Conservation (phyloP, 2,329 filamentous ascomycete genomes). For the Lecanicillium sp. region DNA sequence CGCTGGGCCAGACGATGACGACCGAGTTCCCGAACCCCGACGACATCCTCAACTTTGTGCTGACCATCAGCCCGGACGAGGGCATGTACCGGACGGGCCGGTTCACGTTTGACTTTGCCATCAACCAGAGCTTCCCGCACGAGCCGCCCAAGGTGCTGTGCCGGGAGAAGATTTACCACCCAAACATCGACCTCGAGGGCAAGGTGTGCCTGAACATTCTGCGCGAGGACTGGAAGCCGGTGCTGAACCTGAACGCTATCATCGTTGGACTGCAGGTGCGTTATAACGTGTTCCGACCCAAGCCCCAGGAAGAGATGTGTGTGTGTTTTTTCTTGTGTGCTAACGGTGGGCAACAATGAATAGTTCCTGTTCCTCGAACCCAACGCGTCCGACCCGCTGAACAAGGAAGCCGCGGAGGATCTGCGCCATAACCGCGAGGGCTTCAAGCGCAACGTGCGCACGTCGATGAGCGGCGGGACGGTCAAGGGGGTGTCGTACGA, state of each 20-base stretch:
- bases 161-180: conserved; percentile 97
- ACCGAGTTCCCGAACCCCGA: conserved; percentile 76
- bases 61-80: conserved; percentile 80
- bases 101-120: conserved; percentile 86
- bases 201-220: conserved; percentile 98
- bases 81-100: conserved; percentile 79
- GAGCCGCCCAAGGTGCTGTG: conserved; percentile 97
- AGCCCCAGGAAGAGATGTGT: too few relatives aligned
- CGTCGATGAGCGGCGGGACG: conserved; percentile 72
- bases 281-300: neutral
- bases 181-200: conserved; percentile 95
- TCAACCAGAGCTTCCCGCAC: conserved; percentile 93
- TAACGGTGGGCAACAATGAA: neutral
- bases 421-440: conserved; percentile 76
- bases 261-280: conserved; percentile 85
- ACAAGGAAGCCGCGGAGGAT: conserved; percentile 96
- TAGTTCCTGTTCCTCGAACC: conserved; percentile 97
- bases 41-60: conserved; percentile 77
- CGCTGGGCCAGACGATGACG: conserved; percentile 72
- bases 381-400: conserved; percentile 93
- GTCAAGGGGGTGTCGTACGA: conserved; percentile 73
- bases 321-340: neutral
- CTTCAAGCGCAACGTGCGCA: conserved; percentile 87
- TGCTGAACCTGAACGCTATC: conserved; percentile 92
- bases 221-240: conserved; percentile 97